Evolutionary conservation across 345 rosid species (phyloP).

Genomic region (Moricandia arvensis): DNA sequence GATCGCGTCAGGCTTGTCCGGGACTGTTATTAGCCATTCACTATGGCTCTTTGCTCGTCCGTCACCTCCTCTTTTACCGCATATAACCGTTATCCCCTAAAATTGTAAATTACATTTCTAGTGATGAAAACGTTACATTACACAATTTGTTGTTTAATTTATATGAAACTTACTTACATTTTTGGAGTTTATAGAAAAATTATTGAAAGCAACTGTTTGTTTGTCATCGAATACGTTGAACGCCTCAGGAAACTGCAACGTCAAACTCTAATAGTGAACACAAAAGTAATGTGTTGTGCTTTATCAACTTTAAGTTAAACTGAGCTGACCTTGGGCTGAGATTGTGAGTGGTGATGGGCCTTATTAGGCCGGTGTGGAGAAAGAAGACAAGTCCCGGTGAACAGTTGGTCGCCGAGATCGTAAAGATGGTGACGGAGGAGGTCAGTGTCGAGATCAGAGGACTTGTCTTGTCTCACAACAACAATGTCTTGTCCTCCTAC

Average conservation of each 20-base stretch:
- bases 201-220: slow-evolving; percentile 42
- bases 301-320: not conserved
- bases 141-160: not conserved
- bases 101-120: not conserved
- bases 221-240: slow-evolving; percentile 68
- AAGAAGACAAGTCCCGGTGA: slow-evolving; percentile 65
- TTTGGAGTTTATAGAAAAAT: slow-evolving; percentile 51
- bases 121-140: not conserved
- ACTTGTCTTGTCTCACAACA: slow-evolving; percentile 62
- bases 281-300: not conserved
- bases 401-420: slow-evolving; percentile 79
- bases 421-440: slow-evolving; percentile 64
- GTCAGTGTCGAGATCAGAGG: slow-evolving; percentile 52
- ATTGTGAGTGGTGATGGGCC: slow-evolving; percentile 12
- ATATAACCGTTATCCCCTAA: slow-evolving; percentile 76
- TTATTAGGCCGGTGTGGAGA: slow-evolving; percentile 46
- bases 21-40: slow-evolving; percentile 89
- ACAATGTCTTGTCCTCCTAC: slow-evolving; percentile 83
- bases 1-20: slow-evolving; percentile 67
- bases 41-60: slow-evolving; percentile 50
- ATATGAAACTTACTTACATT: slow-evolving; percentile 60
- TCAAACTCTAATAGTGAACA: not conserved
- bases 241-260: slow-evolving; percentile 65
- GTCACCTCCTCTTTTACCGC: slow-evolving; percentile 78
- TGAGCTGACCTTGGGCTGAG: slow-evolving; percentile 49